Conservation (phyloP, 257 asterid species). For the Eucommia ulmoides region DNA sequence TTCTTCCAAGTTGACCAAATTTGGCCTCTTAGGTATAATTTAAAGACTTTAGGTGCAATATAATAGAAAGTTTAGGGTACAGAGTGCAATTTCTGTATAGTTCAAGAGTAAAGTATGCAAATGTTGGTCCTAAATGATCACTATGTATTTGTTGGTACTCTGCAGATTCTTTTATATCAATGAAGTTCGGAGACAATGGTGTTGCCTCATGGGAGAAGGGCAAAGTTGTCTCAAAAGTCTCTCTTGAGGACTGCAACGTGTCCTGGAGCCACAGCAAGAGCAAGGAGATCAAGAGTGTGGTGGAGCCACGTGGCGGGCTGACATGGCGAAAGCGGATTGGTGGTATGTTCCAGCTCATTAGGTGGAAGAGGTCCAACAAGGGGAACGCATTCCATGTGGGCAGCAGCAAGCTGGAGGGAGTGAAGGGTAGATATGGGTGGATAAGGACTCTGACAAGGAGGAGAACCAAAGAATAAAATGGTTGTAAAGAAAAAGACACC, state of each 20-base stretch:
- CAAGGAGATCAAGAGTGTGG: constrained; percentile 20
- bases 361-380: constrained; percentile 51
- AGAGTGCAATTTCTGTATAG: too few relatives aligned
- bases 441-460: constrained; percentile 55
- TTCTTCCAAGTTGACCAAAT: too few relatives aligned
- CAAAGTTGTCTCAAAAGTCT: constrained; percentile 12
- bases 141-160: too few relatives aligned
- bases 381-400: constrained; percentile 41
- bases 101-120: too few relatives aligned
- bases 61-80: too few relatives aligned
- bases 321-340: constrained; percentile 85
- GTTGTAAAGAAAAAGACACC: too few relatives aligned
- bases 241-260: constrained; percentile 11
- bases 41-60: too few relatives aligned
- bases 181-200: constrained; percentile 72
- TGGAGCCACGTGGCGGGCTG: constrained; percentile 30
- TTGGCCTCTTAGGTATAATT: too few relatives aligned
- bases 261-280: constrained; percentile 10
- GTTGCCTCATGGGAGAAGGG: constrained; percentile 26
- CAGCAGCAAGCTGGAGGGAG: constrained; percentile 42
- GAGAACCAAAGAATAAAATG: constrained; percentile 38
- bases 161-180: constrained; percentile 87
- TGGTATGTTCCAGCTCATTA: constrained; percentile 57
- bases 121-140: too few relatives aligned
- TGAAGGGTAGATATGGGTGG: constrained; percentile 58